Base-by-base conservation (phyloP, 2,329 filamentous ascomycete genomes). In the Penicillium polonicum region DNA sequence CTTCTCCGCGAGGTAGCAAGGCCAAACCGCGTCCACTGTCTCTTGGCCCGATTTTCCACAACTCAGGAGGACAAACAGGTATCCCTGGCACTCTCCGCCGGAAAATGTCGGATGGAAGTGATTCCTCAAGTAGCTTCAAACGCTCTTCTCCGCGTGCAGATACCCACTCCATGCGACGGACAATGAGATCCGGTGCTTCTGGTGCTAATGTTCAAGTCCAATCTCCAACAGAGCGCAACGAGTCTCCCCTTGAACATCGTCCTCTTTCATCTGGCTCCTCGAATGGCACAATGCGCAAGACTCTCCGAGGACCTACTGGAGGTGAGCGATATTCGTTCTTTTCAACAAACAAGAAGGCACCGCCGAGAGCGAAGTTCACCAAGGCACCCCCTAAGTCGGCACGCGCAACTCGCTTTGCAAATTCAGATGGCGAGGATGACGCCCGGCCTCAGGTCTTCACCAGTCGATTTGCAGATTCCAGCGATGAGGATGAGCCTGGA, bases 101-200 rank as follows among this genome's bases (percentile, higher is more conserved):
- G 2, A 82, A 78, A 10, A 80, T 77, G 19, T 89, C 87, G 0
- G 85, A 86, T 63, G 87, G 83, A 29, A 91, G 88, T 67, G 87
- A 90, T 65, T 80, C 78, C 3, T 76, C 77, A 44, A 96, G 90
- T 75, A 96, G 91, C 71, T 96, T 96, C 78, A 88, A 85, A 68
- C 87, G 90, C 29, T 76, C 82, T 38, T 70, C 77, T 51, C 70
- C 73, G 6, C 74, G 75, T 41, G 74, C 80, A 43, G 80, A 80
- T 0, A 68, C 75, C 25, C 83, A 85, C 52, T 82, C 79, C 1
- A 90, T 96, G 80, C 87, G 87, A 57, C 83, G 80, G 51, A 91
- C 89, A 2, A 90, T 96, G 89, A 83, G 92, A 58, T 76, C 75
- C 27, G 70, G 74, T 27, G 70, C 78, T 21, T 72, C 76, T 17